Conservation (phyloP, 2,329 filamentous ascomycete species). For the Dryadomyces quercivorus region DNA sequence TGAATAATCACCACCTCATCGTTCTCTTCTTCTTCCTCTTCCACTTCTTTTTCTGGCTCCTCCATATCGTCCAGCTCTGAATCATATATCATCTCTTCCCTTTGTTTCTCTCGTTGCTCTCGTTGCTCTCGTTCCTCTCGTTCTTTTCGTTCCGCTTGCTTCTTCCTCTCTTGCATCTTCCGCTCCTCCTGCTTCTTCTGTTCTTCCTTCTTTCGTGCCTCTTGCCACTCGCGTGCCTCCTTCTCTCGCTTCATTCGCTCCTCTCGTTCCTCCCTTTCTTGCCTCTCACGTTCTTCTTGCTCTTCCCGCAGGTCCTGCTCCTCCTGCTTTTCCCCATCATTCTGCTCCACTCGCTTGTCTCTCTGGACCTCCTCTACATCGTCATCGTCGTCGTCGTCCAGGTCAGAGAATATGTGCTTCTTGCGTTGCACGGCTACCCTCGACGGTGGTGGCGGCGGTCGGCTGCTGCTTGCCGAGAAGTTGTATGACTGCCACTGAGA, state of each 20-base stretch:
- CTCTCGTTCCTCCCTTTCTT: slow-evolving; percentile 13
- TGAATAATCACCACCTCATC: background rate
- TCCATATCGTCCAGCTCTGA: slow-evolving; percentile 9
- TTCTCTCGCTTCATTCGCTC: slow-evolving; percentile 7
- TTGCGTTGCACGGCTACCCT: background rate
- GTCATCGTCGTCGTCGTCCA: slow-evolving; percentile 11
- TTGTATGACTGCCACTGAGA: slow-evolving; percentile 12
- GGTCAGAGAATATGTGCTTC: background rate
- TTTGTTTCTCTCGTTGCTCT: background rate
- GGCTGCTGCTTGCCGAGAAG: slow-evolving; percentile 1
- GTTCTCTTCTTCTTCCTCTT: background rate
- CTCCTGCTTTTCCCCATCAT: background rate
- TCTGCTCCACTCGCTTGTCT: background rate
- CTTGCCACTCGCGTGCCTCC: background rate
- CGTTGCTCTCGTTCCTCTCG: slow-evolving; percentile 1
- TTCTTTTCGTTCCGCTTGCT: background rate
- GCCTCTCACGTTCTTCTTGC: background rate
- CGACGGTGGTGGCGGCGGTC: background rate
- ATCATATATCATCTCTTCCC: slow-evolving; percentile 5
- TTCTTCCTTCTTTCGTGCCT: background rate
- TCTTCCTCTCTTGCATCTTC: slow-evolving; percentile 1
- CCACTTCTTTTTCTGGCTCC: background rate
- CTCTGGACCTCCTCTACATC: slow-evolving; percentile 12
- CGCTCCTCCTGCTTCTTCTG: background rate
- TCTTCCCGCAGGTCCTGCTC: background rate